These are phyloP conservation scores for Podila verticillata DNA, from an alignment of 192 early-diverging fungal species.

Conservation along the genomic window DNA sequence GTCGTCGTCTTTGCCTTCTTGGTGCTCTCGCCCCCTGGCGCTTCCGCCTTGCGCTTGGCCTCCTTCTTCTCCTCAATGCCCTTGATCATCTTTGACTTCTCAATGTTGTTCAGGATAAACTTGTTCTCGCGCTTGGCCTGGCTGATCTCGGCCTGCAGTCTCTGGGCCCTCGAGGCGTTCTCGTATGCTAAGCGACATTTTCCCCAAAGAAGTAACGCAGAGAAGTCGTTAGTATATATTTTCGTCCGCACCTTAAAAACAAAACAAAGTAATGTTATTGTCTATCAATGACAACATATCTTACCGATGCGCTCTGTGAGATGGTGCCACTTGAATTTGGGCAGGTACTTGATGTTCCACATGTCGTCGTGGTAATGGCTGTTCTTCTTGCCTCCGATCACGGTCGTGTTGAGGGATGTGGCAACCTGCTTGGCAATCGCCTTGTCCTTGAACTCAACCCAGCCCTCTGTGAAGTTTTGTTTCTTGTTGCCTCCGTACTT, in stretches of 20 bases:
- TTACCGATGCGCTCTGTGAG: conserved; percentile 92
- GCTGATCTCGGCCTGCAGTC: conserved; percentile 82
- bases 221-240: neutral
- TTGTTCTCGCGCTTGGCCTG: conserved; percentile 90
- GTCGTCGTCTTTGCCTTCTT: conserved; percentile 11
- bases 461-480: conserved; percentile 92
- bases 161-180: conserved; percentile 79
- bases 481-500: conserved; percentile 89
- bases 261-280: neutral
- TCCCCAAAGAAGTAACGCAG: neutral
- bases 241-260: neutral
- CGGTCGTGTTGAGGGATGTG: conserved; percentile 78
- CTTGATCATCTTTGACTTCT: conserved; percentile 86
- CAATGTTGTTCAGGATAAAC: conserved; percentile 88
- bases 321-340: conserved; percentile 97
- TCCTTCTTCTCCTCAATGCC: conserved; percentile 78
- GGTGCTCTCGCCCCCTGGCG: neutral
- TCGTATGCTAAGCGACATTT: conserved; percentile 66
- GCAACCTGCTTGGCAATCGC: conserved; percentile 85
- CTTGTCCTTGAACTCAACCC: conserved; percentile 98
- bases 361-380: conserved; percentile 91
- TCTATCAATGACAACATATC: conserved; percentile 3
- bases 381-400: conserved; percentile 88
- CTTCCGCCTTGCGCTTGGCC: conserved; percentile 56
- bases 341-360: conserved; percentile 97